A percentile compares a stretch with the other conserved stretches of the same genome.
Evolutionary conservation across 179 eudicot species (phyloP).

Genomic region (Silene vulgaris): DNA sequence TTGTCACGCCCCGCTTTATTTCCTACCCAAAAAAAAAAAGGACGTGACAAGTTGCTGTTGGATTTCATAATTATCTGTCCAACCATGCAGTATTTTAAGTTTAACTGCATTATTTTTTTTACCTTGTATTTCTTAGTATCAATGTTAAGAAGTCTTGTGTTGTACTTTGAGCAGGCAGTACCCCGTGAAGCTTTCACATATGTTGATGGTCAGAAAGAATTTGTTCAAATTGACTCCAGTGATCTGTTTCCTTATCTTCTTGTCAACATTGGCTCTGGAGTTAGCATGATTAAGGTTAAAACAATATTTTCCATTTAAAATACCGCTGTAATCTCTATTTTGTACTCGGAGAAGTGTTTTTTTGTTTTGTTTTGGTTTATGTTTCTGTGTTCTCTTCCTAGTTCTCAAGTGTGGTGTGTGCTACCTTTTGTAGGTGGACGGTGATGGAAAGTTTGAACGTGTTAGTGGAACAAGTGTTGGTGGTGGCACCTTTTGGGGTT

Average conservation of each 20-base stretch:
- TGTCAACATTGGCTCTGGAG: slow-evolving; percentile 93
- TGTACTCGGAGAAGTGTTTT: background rate
- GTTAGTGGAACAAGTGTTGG: slow-evolving; percentile 96
- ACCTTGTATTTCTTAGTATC: background rate
- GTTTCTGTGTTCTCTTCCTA: background rate
- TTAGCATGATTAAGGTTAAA: slow-evolving; percentile 93
- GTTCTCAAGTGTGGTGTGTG: slow-evolving; percentile 9
- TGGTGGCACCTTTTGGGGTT: slow-evolving; percentile 93
- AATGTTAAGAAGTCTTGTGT: slow-evolving; percentile 11
- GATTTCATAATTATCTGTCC: background rate
- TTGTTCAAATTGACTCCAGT: slow-evolving; percentile 73
- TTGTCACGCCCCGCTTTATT: too few species aligned
- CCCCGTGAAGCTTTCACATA: slow-evolving; percentile 83
- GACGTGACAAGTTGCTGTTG: background rate
- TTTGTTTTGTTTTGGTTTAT: background rate
- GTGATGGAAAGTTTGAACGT: slow-evolving; percentile 73
- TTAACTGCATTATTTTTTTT: background rate
- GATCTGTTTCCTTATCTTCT: slow-evolving; percentile 93
- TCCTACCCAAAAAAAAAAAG: too few species aligned
- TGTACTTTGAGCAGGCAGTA: slow-evolving; percentile 55
- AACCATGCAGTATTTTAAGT: slow-evolving; percentile 2
- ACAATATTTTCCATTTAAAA: background rate
- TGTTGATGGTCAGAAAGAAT: slow-evolving; percentile 61
- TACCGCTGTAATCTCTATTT: background rate
- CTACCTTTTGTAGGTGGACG: slow-evolving; percentile 62